Evolutionary conservation across 495 filamentous ascomycete genomes (phyloP).

Genomic region (Aspergillus sclerotiicarbonarius): DNA sequence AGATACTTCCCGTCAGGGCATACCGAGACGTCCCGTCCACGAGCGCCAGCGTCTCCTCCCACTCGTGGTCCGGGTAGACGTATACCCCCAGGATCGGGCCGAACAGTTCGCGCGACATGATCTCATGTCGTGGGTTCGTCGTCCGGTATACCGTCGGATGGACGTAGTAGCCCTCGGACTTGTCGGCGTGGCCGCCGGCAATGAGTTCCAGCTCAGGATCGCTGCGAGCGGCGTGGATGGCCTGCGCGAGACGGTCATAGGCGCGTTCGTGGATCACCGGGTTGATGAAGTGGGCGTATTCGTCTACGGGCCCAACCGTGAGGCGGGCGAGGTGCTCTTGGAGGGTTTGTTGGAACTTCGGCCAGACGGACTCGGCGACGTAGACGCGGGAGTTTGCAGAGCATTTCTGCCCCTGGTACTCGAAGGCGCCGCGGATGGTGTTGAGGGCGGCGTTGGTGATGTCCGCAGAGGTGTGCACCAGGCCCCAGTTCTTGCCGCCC

Average conservation of each 20-base stretch:
- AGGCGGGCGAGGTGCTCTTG: conserved; percentile 28
- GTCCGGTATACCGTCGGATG: conserved; percentile 69
- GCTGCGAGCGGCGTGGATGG: conserved; percentile 62
- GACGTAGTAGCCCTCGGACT: conserved; percentile 64
- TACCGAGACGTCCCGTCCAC: conserved; percentile 63
- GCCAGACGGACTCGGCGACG: conserved; percentile 64
- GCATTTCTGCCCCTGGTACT: conserved; percentile 88
- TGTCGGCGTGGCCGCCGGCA: conserved; percentile 66
- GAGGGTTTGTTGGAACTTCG: conserved; percentile 56
- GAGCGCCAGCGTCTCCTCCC: conserved; percentile 50
- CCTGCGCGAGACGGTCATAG: conserved; percentile 63
- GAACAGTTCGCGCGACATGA: conserved; percentile 73
- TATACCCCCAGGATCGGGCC: conserved; percentile 68
- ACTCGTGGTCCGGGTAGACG: conserved; percentile 65
- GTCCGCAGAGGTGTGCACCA: conserved; percentile 72
- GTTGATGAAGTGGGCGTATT: conserved; percentile 66
- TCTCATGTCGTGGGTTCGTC: conserved; percentile 57
- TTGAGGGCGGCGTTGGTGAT: conserved; percentile 70
- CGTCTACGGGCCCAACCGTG: conserved; percentile 53
- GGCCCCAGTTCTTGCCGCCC: conserved; percentile 85
- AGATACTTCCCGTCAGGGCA: conserved; percentile 72
- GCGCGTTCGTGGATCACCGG: conserved; percentile 71
- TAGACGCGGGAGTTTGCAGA: conserved; percentile 76
- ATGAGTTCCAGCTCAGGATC: conserved; percentile 63
- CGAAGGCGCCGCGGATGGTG: conserved; percentile 80